Evolutionary conservation across 177 flowering plant genomes (phyloP).

Genomic region (Vitis hybrid): DNA sequence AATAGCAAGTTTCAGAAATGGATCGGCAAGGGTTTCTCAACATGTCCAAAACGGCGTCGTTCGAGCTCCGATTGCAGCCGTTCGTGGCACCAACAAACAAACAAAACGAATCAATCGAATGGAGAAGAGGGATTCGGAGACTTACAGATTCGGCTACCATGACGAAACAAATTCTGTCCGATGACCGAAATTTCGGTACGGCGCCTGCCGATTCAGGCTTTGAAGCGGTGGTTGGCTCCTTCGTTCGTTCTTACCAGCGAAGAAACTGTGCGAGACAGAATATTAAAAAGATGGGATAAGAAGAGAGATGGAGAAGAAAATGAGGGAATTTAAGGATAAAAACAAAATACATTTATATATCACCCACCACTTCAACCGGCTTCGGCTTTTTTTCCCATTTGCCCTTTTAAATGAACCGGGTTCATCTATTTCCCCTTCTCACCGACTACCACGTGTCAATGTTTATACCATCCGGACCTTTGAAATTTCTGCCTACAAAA

Average conservation of each 20-base stretch:
- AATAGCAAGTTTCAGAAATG: not conserved
- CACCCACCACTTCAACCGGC: slow-evolving; percentile 12
- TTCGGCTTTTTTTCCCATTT: not conserved
- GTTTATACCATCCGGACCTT: too few species aligned
- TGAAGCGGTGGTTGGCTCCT: slow-evolving; percentile 16
- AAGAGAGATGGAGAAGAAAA: slow-evolving; percentile 22
- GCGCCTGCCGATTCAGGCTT: slow-evolving; percentile 5
- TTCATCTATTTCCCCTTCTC: not conserved
- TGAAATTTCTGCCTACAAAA: too few species aligned
- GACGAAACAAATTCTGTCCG: not conserved
- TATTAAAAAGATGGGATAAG: slow-evolving; percentile 1
- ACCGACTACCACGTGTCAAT: too few species aligned
- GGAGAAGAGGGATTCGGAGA: slow-evolving; percentile 17
- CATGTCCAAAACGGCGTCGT: not conserved
- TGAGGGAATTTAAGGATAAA: slow-evolving; percentile 14
- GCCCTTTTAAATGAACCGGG: not conserved
- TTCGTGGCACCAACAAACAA: too few species aligned
- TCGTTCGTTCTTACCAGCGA: slow-evolving; percentile 22
- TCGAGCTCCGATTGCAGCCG: slow-evolving; percentile 5
- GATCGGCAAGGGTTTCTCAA: slow-evolving; percentile 7
- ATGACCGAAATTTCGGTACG: not conserved
- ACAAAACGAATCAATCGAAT: slow-evolving; percentile 23
- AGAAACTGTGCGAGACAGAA: slow-evolving; percentile 18
- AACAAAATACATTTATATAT: slow-evolving; percentile 12
- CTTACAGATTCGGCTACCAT: slow-evolving; percentile 29